A percentile compares a stretch with the other conserved stretches of the same genome.
phyloP scores from a whole-genome alignment of 352 stramenopile species.

The Globisporangium middletonii region DNA sequence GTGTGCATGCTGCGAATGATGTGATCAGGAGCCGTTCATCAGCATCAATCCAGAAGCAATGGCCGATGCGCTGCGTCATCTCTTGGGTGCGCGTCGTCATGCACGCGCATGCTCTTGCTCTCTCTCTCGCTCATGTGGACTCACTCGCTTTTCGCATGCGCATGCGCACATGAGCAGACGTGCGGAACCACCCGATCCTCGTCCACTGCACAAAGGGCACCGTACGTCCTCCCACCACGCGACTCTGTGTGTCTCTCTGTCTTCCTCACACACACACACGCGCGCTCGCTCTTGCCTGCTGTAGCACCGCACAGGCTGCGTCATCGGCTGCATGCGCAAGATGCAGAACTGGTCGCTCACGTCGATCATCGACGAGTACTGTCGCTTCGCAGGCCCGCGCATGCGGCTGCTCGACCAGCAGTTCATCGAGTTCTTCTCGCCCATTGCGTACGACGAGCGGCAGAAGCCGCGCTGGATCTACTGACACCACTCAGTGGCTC shows the following conservation, averaged over 20 bases:
- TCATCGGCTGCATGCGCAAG: conserved; percentile 85
- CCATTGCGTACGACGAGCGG: conserved; percentile 74
- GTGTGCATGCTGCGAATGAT: not conserved
- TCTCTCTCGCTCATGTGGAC: not conserved
- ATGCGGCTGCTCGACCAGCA: conserved; percentile 85
- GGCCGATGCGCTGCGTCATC: conserved; percentile 62
- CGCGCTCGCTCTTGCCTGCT: not conserved
- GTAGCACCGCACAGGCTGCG: conserved; percentile 76
- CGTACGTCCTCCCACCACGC: conserved; percentile 19
- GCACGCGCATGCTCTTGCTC: not conserved
- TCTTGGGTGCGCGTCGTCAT: conserved; percentile 44
- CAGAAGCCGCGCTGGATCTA: conserved; percentile 75
- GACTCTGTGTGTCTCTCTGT: not conserved
- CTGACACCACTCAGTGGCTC: conserved; percentile 9
- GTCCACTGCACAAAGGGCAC: conserved; percentile 88
- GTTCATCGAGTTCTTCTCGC: conserved; percentile 88
- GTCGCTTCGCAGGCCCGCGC: conserved; percentile 73
- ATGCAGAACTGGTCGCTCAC: conserved; percentile 85
- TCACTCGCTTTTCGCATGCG: not conserved
- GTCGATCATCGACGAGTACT: conserved; percentile 88
- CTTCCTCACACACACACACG: not conserved
- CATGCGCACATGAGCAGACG: conserved; percentile 25
- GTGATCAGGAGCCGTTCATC: conserved; percentile 79
- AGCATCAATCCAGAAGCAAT: conserved; percentile 83
- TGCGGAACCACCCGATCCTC: conserved; percentile 84